A percentile compares a stretch with the other conserved stretches of the same genome.
Conservation (phyloP, 208 protist species). For the Leishmania amazonensis region DNA sequence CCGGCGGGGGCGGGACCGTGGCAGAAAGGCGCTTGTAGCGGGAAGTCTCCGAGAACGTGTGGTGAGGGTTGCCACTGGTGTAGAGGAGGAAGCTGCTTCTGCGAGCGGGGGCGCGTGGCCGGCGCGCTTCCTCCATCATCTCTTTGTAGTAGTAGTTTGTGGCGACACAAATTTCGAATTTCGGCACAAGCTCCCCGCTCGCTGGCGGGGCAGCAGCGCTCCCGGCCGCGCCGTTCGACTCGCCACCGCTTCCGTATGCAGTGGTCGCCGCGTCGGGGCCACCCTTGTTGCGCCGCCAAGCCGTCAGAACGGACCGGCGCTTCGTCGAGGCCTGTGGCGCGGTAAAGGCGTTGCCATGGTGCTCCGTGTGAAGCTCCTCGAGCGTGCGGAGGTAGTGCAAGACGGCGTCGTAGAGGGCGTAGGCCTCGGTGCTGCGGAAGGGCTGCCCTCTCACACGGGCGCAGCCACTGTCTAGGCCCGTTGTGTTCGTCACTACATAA, state of each 20-base stretch:
- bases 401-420: slow-evolving; percentile 65
- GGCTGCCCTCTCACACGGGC: slow-evolving; percentile 21
- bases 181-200: slow-evolving; percentile 15
- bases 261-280: not conserved
- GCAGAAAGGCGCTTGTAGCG: not conserved
- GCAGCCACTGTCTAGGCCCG: slow-evolving; percentile 3
- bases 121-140: slow-evolving; percentile 30
- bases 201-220: not conserved
- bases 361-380: slow-evolving; percentile 31
- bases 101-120: slow-evolving; percentile 7
- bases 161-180: slow-evolving; percentile 63
- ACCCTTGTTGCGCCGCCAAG: slow-evolving; percentile 21
- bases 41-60: not conserved
- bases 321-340: slow-evolving; percentile 7
- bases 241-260: not conserved
- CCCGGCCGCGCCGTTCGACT: not conserved
- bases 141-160: slow-evolving; percentile 73
- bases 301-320: slow-evolving; percentile 24
- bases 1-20: not conserved
- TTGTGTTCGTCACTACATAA: slow-evolving; percentile 14
- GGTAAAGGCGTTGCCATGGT: slow-evolving; percentile 17
- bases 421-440: slow-evolving; percentile 44
- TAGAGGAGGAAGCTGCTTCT: not conserved
- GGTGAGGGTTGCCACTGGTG: not conserved
- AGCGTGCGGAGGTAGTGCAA: slow-evolving; percentile 48